Evolutionary conservation across 768 basidiomycete species (phyloP), one percentile per base, ranked within the genome.

Genomic region (Boletus barrowsii): DNA sequence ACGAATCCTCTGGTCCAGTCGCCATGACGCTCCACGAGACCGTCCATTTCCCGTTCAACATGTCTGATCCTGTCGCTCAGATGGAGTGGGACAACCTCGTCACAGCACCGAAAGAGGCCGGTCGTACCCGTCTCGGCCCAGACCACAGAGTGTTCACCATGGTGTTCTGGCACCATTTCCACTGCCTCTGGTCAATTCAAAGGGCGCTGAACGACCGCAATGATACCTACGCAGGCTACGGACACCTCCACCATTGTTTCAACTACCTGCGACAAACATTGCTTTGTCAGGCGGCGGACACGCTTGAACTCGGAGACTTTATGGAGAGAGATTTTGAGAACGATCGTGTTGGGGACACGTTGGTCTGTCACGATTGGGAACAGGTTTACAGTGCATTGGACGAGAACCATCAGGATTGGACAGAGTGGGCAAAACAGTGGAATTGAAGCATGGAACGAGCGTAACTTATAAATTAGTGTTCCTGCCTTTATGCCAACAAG

Each of bases 301-400:
- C 47, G 35, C 58, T 59, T 5, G 58, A 59, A 10, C 44, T 59
- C 10, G 58, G 58, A 10, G 58, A 59, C 44, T 59, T 60, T n/a
- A 50, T 59, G 58, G 48, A 55, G 40, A 54, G 9, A 29, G 48
- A 60, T 37, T 60, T 42, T 10, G 52, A 59, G 30, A 36, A 42
- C 1, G 48, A 59, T 1, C 44, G 48, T n/a, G 44, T 60, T 9
- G 58, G 58, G 14, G 58, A 59, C 39, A 59, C 53, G n/a, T 2
- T 60, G 32, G 48, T 61, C 10, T 59, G 58, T 30, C 52, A 35
- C 1, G 58, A 60, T 24, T 60, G 58, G 58, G 6, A 42, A 15
- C 26, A 32, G 11, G 52, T 49, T 14, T 59, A 59, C 18, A 15
- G 9, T 10, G 26, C 8, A 10, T 4, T 59, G 58, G 47, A 60